Evolutionary conservation across 306 rosid genomes (phyloP).

Genomic region (Prunus campanulata): DNA sequence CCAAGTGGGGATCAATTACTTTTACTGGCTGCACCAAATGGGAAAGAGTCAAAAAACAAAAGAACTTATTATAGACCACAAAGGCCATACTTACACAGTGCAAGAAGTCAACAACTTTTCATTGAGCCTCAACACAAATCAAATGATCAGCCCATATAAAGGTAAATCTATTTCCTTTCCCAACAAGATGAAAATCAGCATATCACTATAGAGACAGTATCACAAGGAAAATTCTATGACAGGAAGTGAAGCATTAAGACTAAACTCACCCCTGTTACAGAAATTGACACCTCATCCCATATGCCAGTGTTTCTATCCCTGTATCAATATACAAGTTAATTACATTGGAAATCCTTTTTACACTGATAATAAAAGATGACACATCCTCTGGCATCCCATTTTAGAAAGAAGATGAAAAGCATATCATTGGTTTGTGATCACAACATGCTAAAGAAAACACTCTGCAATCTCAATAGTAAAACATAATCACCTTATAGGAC

Average conservation of each 20-base stretch:
- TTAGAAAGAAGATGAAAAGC: background rate
- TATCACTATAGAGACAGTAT: background rate
- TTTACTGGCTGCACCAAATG: constrained; percentile 81
- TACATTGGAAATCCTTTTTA: constrained; percentile 8
- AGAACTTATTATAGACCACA: constrained; percentile 16
- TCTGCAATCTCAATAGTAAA: constrained; percentile 7
- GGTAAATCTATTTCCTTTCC: background rate
- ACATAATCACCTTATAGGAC: constrained; percentile 87
- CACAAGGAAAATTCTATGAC: constrained; percentile 3
- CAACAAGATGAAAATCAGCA: background rate
- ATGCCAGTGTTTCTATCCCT: constrained; percentile 99
- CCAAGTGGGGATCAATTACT: constrained; percentile 91
- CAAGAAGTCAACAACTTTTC: background rate
- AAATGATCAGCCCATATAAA: background rate
- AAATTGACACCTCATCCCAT: constrained; percentile 93
- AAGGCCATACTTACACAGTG: background rate
- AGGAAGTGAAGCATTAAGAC: constrained; percentile 19
- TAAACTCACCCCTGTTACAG: constrained; percentile 80
- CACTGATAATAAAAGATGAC: background rate
- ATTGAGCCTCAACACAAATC: background rate
- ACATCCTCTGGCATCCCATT: background rate
- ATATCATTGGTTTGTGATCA: background rate
- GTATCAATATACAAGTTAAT: constrained; percentile 32
- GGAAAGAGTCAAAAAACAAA: background rate
- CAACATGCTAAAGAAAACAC: constrained; percentile 5